Evolutionary conservation across 495 filamentous ascomycete genomes (phyloP).

Genomic region (Tetracladium setigerum): DNA sequence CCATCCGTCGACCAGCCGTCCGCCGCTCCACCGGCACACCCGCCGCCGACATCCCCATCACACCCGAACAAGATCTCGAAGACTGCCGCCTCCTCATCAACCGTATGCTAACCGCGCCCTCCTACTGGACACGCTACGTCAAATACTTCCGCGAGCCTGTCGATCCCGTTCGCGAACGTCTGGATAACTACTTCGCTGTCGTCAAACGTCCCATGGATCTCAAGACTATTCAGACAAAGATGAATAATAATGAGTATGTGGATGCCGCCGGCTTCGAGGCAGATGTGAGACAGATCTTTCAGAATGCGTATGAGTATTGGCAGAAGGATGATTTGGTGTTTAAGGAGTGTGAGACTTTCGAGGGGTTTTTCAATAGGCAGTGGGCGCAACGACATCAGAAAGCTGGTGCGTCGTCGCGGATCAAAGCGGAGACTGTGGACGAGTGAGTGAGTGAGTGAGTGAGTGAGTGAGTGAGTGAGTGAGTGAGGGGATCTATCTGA

Average conservation of each 20-base stretch:
- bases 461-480: too few species aligned
- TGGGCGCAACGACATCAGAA: constrained; percentile 69
- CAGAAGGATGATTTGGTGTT: constrained; percentile 65
- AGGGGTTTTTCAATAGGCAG: constrained; percentile 68
- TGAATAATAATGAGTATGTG: constrained; percentile 71
- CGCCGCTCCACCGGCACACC: constrained; percentile 3
- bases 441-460: too few species aligned
- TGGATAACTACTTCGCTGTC: constrained; percentile 86
- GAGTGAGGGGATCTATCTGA: too few species aligned
- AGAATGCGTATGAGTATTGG: constrained; percentile 91
- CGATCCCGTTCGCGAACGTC: constrained; percentile 87
- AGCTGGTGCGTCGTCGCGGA: constrained; percentile 39
- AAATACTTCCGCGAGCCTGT: constrained; percentile 74
- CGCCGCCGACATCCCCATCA: constrained; percentile 20
- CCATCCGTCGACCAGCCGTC: constrained; percentile 1
- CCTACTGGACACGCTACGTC: constrained; percentile 51
- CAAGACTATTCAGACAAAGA: constrained; percentile 64
- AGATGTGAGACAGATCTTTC: constrained; percentile 77
- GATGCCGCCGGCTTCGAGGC: constrained; percentile 76
- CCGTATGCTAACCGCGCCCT: constrained; percentile 47
- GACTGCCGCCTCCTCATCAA: constrained; percentile 42
- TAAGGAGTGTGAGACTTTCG: constrained; percentile 57
- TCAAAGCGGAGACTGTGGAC: constrained; percentile 20
- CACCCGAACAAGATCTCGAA: constrained; percentile 36
- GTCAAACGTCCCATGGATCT: constrained; percentile 98